These are phyloP conservation scores for Rhododendron ferrugineum DNA, from an alignment of 148 eudicot genomes.

Conservation along the genomic window DNA sequence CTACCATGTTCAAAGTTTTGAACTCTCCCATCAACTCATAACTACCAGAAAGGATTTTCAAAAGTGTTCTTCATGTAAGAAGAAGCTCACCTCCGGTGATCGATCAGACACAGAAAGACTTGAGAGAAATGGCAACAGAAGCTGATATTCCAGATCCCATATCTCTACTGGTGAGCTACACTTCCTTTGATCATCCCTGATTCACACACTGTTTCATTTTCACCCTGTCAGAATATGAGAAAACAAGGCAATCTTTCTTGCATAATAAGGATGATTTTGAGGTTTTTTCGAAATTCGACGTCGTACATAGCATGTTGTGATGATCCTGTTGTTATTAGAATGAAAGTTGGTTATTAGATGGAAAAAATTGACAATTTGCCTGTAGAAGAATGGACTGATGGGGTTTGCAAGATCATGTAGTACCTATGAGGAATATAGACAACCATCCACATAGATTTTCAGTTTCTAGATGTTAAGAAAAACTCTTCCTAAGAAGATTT, in stretches of 20 bases:
- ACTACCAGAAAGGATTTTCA: neutral
- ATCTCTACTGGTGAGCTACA: slow-evolving; percentile 21
- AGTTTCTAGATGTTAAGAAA: neutral
- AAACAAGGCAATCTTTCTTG: neutral
- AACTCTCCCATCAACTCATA: neutral
- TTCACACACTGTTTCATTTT: neutral
- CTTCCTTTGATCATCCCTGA: neutral
- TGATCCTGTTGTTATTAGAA: slow-evolving; percentile 8
- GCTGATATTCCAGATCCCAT: slow-evolving; percentile 21
- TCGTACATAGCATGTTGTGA: neutral
- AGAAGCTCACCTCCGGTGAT: slow-evolving; percentile 3
- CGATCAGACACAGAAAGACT: neutral
- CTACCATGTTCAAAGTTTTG: slow-evolving; percentile 3
- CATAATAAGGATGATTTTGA: neutral
- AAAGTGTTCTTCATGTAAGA: neutral
- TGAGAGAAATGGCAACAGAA: slow-evolving; percentile 27
- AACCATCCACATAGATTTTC: neutral
- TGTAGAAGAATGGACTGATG: neutral
- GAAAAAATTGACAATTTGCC: neutral
- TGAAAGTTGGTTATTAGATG: neutral
- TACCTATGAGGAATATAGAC: neutral
- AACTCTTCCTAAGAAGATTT: neutral
- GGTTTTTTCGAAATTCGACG: neutral
- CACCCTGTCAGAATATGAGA: neutral
- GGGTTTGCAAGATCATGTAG: slow-evolving; percentile 1